phyloP scores from a whole-genome alignment of 1,284 basidiomycete genomes.

The Amylostereum areolatum region DNA sequence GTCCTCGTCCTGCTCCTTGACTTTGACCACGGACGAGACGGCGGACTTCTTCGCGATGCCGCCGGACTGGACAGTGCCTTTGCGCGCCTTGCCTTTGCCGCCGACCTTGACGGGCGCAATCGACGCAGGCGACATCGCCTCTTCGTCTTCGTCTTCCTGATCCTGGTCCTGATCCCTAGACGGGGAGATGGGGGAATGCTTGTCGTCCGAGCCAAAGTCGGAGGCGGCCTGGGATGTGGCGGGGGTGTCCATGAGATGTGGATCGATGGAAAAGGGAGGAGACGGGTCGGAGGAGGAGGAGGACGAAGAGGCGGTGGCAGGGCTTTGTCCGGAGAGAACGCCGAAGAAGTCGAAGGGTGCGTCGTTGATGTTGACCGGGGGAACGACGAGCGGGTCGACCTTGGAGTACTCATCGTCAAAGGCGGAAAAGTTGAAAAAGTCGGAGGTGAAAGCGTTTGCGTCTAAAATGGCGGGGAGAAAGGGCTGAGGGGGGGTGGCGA shows the following conservation, averaged over 20 bases:
- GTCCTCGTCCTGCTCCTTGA: constrained; percentile 30
- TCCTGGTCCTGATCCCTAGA: constrained; percentile 21
- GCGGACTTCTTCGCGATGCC: constrained; percentile 60
- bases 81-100: constrained; percentile 58
- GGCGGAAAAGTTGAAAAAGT: constrained; percentile 34
- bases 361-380: constrained; percentile 23
- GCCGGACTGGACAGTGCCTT: constrained; percentile 66
- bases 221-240: constrained; percentile 29
- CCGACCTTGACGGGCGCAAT: constrained; percentile 44
- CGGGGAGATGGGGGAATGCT: constrained; percentile 5
- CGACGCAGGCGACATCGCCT: constrained; percentile 10
- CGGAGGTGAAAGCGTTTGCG: constrained; percentile 20
- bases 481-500: constrained; percentile 17
- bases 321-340: constrained; percentile 17
- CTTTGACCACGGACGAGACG: constrained; percentile 31
- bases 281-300: constrained; percentile 13
- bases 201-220: constrained; percentile 22
- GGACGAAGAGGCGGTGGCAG: constrained; percentile 20
- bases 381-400: constrained; percentile 22
- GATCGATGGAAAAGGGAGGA: constrained; percentile 40
- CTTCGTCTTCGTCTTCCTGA: constrained; percentile 21
- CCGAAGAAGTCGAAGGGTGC: constrained; percentile 35
- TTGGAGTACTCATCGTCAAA: constrained; percentile 38
- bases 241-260: constrained; percentile 44
- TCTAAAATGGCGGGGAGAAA: constrained; percentile 22